Percentiles rank a stretch among this genome's conserved stretches.
Conservation (phyloP, 2,329 filamentous ascomycete species). For the Fusarium equiseti region DNA sequence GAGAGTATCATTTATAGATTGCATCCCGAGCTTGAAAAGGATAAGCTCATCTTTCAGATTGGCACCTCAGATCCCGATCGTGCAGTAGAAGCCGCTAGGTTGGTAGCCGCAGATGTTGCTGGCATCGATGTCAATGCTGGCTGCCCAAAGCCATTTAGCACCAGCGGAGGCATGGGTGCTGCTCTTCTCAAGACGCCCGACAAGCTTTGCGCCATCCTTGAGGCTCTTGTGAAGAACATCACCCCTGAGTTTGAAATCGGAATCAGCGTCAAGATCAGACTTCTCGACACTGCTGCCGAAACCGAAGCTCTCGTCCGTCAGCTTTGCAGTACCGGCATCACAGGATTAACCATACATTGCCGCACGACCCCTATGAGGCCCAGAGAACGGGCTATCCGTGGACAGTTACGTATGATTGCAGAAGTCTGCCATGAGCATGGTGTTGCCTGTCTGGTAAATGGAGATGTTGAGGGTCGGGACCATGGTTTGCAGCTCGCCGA, state of each 20-base stretch:
- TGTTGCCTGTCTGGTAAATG: constrained; percentile 95
- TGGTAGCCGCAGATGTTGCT: constrained; percentile 88
- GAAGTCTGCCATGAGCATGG: constrained; percentile 84
- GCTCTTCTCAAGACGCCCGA: constrained; percentile 89
- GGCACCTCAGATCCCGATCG: constrained; percentile 86
- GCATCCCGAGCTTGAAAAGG: constrained; percentile 80
- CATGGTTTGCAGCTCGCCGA: constrained; percentile 77
- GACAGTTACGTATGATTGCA: constrained; percentile 86
- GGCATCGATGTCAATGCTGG: constrained; percentile 98
- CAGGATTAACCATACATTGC: constrained; percentile 92
- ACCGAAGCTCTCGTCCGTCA: constrained; percentile 82
- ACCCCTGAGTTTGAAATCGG: constrained; percentile 84
- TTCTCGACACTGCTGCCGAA: constrained; percentile 80
- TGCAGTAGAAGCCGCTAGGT: constrained; percentile 84
- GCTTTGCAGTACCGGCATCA: constrained; percentile 90
- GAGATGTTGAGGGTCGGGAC: constrained; percentile 83
- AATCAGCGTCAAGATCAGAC: constrained; percentile 95
- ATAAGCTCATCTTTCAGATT: constrained; percentile 88
- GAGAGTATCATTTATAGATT: constrained; percentile 86
- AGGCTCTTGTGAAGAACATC: constrained; percentile 83
- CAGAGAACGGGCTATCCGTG: constrained; percentile 85
- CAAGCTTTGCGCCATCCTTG: constrained; percentile 83
- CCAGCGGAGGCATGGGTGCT: constrained; percentile 93
- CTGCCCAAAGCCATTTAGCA: constrained; percentile 98
- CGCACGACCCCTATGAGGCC: constrained; percentile 96